Percentiles rank a stretch among this genome's conserved stretches.
These are phyloP conservation scores for Linanthus parryae DNA, from an alignment of 148 eudicot genomes.

Conservation along the genomic window DNA sequence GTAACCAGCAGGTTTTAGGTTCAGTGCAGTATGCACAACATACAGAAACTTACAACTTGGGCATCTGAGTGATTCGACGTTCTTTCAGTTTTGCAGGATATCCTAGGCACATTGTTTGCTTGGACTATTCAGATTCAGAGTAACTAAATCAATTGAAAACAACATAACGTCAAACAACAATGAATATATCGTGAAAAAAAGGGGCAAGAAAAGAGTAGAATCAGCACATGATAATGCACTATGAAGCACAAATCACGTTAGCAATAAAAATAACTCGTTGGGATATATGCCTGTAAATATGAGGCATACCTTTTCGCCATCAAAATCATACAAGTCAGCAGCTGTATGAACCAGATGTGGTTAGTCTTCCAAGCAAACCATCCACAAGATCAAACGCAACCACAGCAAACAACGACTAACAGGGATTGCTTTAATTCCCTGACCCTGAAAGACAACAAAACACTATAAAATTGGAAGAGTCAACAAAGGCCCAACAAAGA, in stretches of 20 bases:
- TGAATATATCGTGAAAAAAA: not conserved
- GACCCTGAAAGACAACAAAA: too few relatives aligned
- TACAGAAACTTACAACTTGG: slow-evolving; percentile 66
- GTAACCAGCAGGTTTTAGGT: not conserved
- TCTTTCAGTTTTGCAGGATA: slow-evolving; percentile 88
- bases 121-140: slow-evolving; percentile 94
- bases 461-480: too few relatives aligned
- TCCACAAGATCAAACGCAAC: too few relatives aligned
- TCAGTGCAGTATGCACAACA: not conserved
- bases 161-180: not conserved
- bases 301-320: slow-evolving; percentile 69
- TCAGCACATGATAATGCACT: not conserved
- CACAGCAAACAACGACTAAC: too few relatives aligned
- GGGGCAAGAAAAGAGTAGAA: not conserved
- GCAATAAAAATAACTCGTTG: not conserved
- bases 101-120: slow-evolving; percentile 99
- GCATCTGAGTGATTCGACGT: slow-evolving; percentile 99
- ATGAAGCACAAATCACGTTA: not conserved
- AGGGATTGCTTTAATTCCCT: too few relatives aligned
- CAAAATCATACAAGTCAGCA: slow-evolving; percentile 92
- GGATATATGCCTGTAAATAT: not conserved
- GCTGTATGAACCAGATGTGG: slow-evolving; percentile 40
- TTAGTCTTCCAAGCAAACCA: slow-evolving; percentile 10
- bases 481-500: too few relatives aligned
- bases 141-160: slow-evolving; percentile 38